phyloP scores from a whole-genome alignment of 768 basidiomycete species.

The Rhizopogon vinicolor region DNA sequence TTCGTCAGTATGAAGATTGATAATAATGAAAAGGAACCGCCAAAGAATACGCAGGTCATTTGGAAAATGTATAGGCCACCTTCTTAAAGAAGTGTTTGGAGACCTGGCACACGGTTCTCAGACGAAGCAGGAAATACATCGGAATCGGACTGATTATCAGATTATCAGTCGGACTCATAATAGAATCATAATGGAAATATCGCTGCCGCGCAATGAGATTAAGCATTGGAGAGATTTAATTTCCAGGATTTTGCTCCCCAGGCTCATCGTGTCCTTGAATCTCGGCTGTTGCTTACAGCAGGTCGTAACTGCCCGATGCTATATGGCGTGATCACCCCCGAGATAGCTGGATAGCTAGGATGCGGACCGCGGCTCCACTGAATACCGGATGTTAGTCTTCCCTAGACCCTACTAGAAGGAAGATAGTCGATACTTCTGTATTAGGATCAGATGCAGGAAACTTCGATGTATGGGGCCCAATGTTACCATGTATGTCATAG shows the following conservation, averaged over 20 bases:
- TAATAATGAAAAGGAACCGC: slow-evolving; percentile 18
- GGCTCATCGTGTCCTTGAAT: background rate
- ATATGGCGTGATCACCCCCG: too few relatives aligned
- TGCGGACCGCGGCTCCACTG: too few relatives aligned
- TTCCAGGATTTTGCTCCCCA: background rate
- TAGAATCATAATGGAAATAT: too few relatives aligned
- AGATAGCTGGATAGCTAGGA: too few relatives aligned
- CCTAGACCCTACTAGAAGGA: too few relatives aligned
- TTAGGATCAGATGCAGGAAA: background rate
- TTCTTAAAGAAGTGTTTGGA: slow-evolving; percentile 5
- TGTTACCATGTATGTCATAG: too few relatives aligned
- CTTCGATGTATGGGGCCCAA: background rate
- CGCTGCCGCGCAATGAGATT: background rate
- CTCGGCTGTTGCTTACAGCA: background rate
- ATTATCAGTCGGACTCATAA: too few relatives aligned
- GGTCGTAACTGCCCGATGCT: too few relatives aligned
- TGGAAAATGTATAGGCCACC: slow-evolving; percentile 43
- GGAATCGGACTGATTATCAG: too few relatives aligned
- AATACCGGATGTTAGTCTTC: too few relatives aligned
- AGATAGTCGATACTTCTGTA: too few relatives aligned
- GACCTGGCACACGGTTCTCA: slow-evolving; percentile 5
- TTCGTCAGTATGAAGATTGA: slow-evolving; percentile 37
- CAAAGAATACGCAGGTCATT: slow-evolving; percentile 42
- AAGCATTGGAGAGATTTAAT: background rate
- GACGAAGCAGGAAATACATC: background rate